Conservation (phyloP, 495 filamentous ascomycete genomes). For the Lophiostoma macrostomum region DNA sequence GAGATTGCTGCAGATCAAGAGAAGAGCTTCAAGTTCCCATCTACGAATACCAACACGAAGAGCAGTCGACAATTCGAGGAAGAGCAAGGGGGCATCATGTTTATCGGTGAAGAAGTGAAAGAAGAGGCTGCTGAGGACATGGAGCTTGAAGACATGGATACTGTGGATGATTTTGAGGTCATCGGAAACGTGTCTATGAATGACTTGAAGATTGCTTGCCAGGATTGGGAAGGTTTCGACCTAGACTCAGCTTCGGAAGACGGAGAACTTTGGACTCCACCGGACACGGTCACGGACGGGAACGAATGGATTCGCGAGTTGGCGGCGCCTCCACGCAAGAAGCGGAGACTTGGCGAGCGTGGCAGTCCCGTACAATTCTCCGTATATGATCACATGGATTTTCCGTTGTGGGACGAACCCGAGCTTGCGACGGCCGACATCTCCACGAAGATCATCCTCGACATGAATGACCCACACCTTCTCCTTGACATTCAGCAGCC, state of each 20-base stretch:
- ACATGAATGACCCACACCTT: slow-evolving; percentile 85
- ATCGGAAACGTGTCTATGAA: slow-evolving; percentile 67
- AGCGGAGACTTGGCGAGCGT: slow-evolving; percentile 10
- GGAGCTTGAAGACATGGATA: slow-evolving; percentile 45
- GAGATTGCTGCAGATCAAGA: slow-evolving; percentile 81
- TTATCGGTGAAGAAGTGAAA: slow-evolving; percentile 51
- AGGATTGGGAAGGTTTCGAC: slow-evolving; percentile 63
- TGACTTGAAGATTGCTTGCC: slow-evolving; percentile 75
- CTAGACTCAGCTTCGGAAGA: slow-evolving; percentile 22
- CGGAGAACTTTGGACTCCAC: slow-evolving; percentile 6
- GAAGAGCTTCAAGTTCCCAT: slow-evolving; percentile 68
- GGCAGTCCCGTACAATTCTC: slow-evolving; percentile 30
- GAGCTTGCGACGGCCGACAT: slow-evolving; percentile 61
- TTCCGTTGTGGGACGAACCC: slow-evolving; percentile 60
- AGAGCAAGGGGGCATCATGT: slow-evolving; percentile 55
- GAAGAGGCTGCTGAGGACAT: slow-evolving; percentile 56
- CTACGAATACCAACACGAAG: slow-evolving; percentile 49
- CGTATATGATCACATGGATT: slow-evolving; percentile 45
- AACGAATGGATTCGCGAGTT: slow-evolving; percentile 14
- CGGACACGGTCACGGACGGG: slow-evolving; percentile 11
- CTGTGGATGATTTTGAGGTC: slow-evolving; percentile 58
- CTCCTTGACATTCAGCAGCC: slow-evolving; percentile 64
- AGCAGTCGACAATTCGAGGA: slow-evolving; percentile 49
- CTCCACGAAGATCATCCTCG: slow-evolving; percentile 74
- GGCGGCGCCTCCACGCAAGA: slow-evolving; percentile 18